Conservation (phyloP, 163 green algal species). For the Volvox carteri region DNA sequence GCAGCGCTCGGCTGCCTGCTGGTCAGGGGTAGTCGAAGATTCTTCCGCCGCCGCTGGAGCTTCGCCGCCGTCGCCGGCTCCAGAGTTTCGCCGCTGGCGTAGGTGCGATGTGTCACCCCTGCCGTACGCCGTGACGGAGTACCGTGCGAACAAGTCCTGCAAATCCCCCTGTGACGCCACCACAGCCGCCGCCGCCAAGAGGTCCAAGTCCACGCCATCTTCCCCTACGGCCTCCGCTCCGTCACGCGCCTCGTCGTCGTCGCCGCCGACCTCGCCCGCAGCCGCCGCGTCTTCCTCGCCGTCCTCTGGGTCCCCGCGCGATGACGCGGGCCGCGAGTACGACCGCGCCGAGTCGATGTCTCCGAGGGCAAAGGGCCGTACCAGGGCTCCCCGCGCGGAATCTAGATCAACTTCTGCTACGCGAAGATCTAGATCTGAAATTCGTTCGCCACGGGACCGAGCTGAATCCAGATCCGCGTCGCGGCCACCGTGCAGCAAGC, state of each 20-base stretch:
- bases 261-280: slow-evolving; percentile 2
- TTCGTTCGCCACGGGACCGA: background rate
- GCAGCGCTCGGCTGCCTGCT: background rate
- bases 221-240: background rate
- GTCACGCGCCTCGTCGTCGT: background rate
- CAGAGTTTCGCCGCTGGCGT: slow-evolving; percentile 39
- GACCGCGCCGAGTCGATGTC: slow-evolving; percentile 52
- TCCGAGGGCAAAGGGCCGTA: background rate
- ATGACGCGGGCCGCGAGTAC: slow-evolving; percentile 27
- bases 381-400: background rate
- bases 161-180: background rate
- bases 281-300: slow-evolving; percentile 1
- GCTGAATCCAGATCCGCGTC: slow-evolving; percentile 34
- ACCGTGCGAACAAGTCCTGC: slow-evolving; percentile 59
- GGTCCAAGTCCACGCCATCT: slow-evolving; percentile 17
- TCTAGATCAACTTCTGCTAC: slow-evolving; percentile 13
- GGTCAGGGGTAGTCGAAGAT: slow-evolving; percentile 11
- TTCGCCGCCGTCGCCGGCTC: background rate
- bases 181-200: background rate
- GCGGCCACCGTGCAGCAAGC: background rate
- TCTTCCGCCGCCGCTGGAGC: background rate
- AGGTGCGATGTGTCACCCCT: slow-evolving; percentile 43
- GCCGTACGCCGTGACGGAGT: slow-evolving; percentile 56
- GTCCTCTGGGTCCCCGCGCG: background rate
- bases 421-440: slow-evolving; percentile 18